Evolutionary conservation across 2,329 filamentous ascomycete species (phyloP), one percentile per base, ranked within the genome.

Genomic region (Talaromyces pinophilus): DNA sequence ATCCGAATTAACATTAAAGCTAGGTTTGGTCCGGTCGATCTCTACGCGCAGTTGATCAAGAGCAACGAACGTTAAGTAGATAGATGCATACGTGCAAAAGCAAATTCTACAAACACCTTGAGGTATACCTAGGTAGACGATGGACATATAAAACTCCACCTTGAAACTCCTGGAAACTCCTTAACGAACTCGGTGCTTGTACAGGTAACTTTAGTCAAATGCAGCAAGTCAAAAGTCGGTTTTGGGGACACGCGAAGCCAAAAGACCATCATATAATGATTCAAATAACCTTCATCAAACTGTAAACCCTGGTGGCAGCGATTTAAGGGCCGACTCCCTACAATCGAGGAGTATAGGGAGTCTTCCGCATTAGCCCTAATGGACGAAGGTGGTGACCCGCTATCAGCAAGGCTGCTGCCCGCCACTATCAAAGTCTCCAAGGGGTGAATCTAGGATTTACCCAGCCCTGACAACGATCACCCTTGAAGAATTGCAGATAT

Each of bases 321-420:
- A 13, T 8, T 22, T 13, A n/a, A 38, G 19, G 11, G 30, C 52
- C 7, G 11, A 57, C n/a, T 15, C 33, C 17, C 52, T 35, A 15
- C 8, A 55, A 5, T 35, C 7, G 52, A n/a, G n/a, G 8, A 7
- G 25, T 54, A 17, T n/a, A 55, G 30, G 52, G 30, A 3, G 1
- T 22, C 17, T 28, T 11, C 50, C 0, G 28, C 15, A 54, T 33
- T 30, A 52, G 46, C 46, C 46, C 46, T 25, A 50, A 25, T 50
- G 11, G 22, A 22, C 46, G 4, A 50, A 15, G 19, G 25, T 25
- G 7, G 42, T 28, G 25, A 17, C 30, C 52, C 52, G 38, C 52
- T 55, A 55, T 57, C 54, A 57, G 54, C 54, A 57, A 57, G 54
- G 54, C 30, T 13, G 54, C 30, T 13, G 8, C 25, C 28, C 19